These are phyloP conservation scores for Agarophyton chilense DNA, from an alignment of 23 red algal species.

Conservation along the genomic window DNA sequence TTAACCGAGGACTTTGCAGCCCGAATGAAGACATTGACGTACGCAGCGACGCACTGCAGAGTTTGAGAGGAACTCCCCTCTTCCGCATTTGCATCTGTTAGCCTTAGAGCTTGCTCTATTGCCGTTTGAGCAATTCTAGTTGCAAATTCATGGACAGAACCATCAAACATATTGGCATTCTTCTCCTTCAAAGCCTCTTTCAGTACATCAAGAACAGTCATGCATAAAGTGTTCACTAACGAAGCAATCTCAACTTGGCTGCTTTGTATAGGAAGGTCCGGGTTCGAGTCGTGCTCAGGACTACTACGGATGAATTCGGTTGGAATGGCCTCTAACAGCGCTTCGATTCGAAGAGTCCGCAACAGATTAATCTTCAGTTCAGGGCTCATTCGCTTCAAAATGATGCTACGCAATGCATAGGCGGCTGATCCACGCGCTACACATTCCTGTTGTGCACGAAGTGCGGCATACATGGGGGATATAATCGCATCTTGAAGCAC, in stretches of 20 bases:
- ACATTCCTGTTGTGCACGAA: conserved; percentile 26
- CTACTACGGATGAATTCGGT: conserved; percentile 3
- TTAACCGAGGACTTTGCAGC: conserved; percentile 5
- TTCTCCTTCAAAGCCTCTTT: conserved; percentile 59
- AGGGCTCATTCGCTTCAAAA: conserved; percentile 79
- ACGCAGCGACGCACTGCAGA: conserved; percentile 51
- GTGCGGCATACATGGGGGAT: conserved; percentile 48
- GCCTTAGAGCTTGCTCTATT: conserved; percentile 13
- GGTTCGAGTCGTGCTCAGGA: conserved; percentile 2
- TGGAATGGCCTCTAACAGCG: conserved; percentile 53
- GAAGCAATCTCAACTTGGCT: conserved; percentile 71
- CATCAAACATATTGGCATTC: conserved; percentile 10
- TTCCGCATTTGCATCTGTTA: conserved; percentile 43
- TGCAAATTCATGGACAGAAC: not conserved
- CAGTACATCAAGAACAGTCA: conserved; percentile 60
- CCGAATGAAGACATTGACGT: conserved; percentile 61
- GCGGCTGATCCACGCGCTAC: conserved; percentile 34
- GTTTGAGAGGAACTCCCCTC: conserved; percentile 50
- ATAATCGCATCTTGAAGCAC: conserved; percentile 49
- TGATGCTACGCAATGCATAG: conserved; percentile 64
- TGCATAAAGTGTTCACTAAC: conserved; percentile 79
- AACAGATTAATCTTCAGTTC: conserved; percentile 71
- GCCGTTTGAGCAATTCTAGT: conserved; percentile 20
- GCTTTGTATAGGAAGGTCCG: conserved; percentile 62
- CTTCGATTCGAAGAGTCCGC: conserved; percentile 50